Evolutionary conservation across 2,329 filamentous ascomycete genomes (phyloP).

Genomic region (Emergomyces orientalis): DNA sequence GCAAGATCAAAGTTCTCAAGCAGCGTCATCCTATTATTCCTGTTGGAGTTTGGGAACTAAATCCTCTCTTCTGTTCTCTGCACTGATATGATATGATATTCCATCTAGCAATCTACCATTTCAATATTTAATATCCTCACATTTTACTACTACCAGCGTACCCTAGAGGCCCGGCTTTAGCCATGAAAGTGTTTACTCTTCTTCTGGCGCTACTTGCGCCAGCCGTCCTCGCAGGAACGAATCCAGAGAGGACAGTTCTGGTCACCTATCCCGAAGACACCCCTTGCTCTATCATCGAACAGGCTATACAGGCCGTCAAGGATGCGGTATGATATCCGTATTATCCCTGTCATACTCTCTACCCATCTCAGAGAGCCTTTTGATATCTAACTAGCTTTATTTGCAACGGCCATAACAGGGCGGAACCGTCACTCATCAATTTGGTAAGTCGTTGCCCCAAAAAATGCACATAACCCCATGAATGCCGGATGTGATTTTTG

Average conservation of each 20-base stretch:
- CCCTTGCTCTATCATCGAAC: constrained; percentile 56
- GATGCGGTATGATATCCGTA: constrained; percentile 44
- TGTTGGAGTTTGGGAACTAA: no score
- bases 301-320: constrained; percentile 62
- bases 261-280: constrained; percentile 65
- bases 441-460: constrained; percentile 47
- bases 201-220: constrained; percentile 49
- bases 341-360: constrained; percentile 2
- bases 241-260: constrained; percentile 60
- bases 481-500: not conserved
- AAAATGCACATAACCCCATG: not conserved
- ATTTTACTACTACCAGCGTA: not conserved
- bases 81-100: not conserved
- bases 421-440: constrained; percentile 71
- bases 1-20: no score
- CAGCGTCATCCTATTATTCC: no score
- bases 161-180: constrained; percentile 17
- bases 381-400: not conserved
- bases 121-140: not conserved
- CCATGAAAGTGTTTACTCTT: constrained; percentile 57
- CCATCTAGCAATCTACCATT: not conserved
- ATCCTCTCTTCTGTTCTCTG: not conserved
- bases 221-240: constrained; percentile 51
- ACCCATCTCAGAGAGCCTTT: not conserved
- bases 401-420: constrained; percentile 34